Evolutionary conservation across 768 basidiomycete genomes (phyloP), one percentile per base, ranked within the genome.

Genomic region (Serendipita indica): DNA sequence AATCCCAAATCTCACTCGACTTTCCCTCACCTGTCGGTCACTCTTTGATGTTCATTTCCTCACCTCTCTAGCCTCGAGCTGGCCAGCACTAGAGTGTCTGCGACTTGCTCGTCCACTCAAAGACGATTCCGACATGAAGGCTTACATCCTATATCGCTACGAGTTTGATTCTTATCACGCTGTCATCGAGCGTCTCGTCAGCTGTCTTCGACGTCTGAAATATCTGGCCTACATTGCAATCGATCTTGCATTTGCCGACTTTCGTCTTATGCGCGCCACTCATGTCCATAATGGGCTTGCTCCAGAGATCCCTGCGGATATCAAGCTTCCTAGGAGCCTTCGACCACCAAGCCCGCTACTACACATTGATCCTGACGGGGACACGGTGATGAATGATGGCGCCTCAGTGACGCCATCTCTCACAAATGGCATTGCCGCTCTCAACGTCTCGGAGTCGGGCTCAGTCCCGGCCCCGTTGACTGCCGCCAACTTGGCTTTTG

Each of bases 71-170:
- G 49, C 49, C 10, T n/a, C 22, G 16, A 25, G 22, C n/a, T 54
- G 49, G 49, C 49, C 49, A 12, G 49, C 49, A 1, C 30, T 54
- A n/a, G 49, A 54, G 32, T 54, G 49, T 28, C 49, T 54, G 7
- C 49, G 49, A 3, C n/a, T 54, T 18, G 12, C 49, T 27, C 4
- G 12, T 28, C 49, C 49, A 5, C 49, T 54, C 4, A 54, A 54
- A 33, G 49, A 54, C 32, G 49, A 54, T 1, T 22, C 7, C 30
- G 49, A 54, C 25, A 54, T 16, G 22, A 54, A 54, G 7, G 12
- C 49, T n/a, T 54, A 7, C 12, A 54, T 54, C 32, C 25, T 20
- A 10, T 27, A 54, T 54, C 49, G 22, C 16, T 20, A 28, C 25
- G 22, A 54, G 7, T 54, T 54, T 33, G 4, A 18, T 20, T 27